Evolutionary conservation across 306 rosid genomes (phyloP).

Genomic region (Cucumis sativus): Cucumber_9930_V3 NC_026660.2:11732001-11732500

Average conservation of each 20-base stretch:
- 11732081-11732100: background rate
- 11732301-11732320: background rate
- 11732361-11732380: background rate
- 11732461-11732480: slow-evolving; percentile 92
- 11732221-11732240: background rate
- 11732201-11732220: too few relatives aligned
- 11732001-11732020: background rate
- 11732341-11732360: background rate
- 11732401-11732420: slow-evolving; percentile 53
- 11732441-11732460: slow-evolving; percentile 74
- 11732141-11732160: background rate
- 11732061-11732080: background rate
- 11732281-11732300: background rate
- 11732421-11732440: slow-evolving; percentile 86
- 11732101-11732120: background rate
- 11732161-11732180: too few relatives aligned
- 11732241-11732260: background rate
- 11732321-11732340: background rate
- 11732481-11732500: slow-evolving; percentile 87
- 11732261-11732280: background rate
- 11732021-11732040: background rate
- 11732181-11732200: too few relatives aligned
- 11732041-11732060: background rate
- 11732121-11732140: background rate
- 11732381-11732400: background rate